phyloP scores from a whole-genome alignment of 352 stramenopile genomes.

The Pythium oligandrum region DNA sequence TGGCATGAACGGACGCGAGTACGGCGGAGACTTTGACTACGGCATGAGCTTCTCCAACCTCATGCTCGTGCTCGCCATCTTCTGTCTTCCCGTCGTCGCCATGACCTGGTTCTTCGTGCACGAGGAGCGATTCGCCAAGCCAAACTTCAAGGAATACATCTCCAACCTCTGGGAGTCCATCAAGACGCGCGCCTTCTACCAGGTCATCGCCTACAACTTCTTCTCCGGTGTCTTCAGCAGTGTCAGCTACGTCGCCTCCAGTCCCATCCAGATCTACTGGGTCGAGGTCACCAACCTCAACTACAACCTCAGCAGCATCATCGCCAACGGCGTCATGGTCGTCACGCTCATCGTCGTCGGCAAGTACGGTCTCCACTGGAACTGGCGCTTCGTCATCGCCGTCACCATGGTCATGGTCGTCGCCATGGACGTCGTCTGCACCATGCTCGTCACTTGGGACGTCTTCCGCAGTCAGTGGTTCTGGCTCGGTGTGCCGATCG shows the following conservation, averaged over 20 bases:
- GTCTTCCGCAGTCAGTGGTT: conserved; percentile 22
- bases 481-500: conserved; percentile 24
- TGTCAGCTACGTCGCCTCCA: conserved; percentile 16
- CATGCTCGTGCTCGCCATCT: conserved; percentile 24
- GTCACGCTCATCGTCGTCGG: conserved; percentile 19
- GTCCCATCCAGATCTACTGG: conserved; percentile 21
- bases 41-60: conserved; percentile 17
- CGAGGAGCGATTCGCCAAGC: conserved; percentile 20
- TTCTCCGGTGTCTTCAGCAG: conserved; percentile 23
- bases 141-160: conserved; percentile 26
- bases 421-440: conserved; percentile 16
- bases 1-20: conserved; percentile 23
- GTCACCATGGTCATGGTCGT: conserved; percentile 17
- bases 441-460: conserved; percentile 24
- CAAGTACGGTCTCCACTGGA: conserved; percentile 28
- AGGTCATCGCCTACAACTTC: conserved; percentile 21
- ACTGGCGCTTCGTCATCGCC: conserved; percentile 21
- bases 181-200: conserved; percentile 25
- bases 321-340: conserved; percentile 14
- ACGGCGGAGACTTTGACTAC: conserved; percentile 25
- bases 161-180: conserved; percentile 24
- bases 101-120: conserved; percentile 30
- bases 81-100: conserved; percentile 20
- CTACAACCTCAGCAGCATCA: conserved; percentile 18
- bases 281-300: conserved; percentile 21